A percentile compares a stretch with the other conserved stretches of the same genome.
Evolutionary conservation across 768 basidiomycete genomes (phyloP).

Genomic region (Suillus placidus): DNA sequence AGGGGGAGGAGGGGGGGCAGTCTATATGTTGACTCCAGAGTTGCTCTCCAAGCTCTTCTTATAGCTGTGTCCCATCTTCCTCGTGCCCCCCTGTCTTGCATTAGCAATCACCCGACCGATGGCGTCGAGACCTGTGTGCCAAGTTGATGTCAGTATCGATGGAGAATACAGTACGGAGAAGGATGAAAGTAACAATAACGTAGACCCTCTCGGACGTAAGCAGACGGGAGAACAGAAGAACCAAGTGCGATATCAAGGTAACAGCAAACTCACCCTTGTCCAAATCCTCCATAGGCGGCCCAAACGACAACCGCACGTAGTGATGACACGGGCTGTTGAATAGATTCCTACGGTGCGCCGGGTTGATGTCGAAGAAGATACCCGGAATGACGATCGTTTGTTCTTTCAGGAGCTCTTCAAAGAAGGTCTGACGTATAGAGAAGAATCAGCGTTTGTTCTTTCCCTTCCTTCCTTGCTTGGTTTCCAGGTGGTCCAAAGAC

Average conservation of each 20-base stretch:
- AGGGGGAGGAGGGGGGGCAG: neutral
- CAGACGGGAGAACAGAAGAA: neutral
- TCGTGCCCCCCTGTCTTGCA: constrained; percentile 63
- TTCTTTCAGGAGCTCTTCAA: constrained; percentile 90
- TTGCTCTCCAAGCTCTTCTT: constrained; percentile 54
- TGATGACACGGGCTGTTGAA: constrained; percentile 91
- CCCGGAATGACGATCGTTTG: constrained; percentile 91
- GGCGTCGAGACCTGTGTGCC: constrained; percentile 72
- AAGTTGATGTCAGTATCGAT: constrained; percentile 5
- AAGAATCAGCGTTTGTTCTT: constrained; percentile 4
- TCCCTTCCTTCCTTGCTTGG: neutral
- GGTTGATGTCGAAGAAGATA: constrained; percentile 84
- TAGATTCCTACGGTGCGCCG: constrained; percentile 81
- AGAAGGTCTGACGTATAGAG: constrained; percentile 66
- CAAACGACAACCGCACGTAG: constrained; percentile 87
- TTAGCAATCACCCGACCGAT: constrained; percentile 78
- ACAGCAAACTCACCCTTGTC: constrained; percentile 58
- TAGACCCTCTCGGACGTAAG: neutral
- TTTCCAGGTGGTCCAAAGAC: neutral
- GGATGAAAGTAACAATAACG: neutral
- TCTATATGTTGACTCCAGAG: constrained; percentile 23
- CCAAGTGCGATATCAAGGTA: neutral
- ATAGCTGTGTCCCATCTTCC: constrained; percentile 70
- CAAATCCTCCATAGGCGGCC: constrained; percentile 77
- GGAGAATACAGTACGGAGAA: neutral